These are phyloP conservation scores for Claviceps spartinae DNA, from an alignment of 2,329 filamentous ascomycete species.

Conservation along the genomic window DNA sequence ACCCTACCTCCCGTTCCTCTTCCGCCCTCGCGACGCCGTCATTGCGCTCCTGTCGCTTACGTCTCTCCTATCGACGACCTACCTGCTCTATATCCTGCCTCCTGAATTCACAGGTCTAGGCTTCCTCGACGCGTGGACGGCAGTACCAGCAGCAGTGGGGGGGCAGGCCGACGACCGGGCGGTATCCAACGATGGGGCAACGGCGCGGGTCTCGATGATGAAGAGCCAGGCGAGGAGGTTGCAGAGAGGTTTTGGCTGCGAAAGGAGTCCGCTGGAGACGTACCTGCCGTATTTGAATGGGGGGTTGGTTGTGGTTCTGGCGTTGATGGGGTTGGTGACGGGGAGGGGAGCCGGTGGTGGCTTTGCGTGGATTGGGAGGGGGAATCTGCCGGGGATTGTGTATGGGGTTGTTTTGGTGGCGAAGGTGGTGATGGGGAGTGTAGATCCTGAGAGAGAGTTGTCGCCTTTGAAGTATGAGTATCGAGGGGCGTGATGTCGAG, in stretches of 20 bases:
- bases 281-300: constrained; percentile 49
- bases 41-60: constrained; percentile 45
- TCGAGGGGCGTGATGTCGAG: constrained; percentile 43
- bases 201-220: neutral
- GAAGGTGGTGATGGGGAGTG: constrained; percentile 51
- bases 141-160: constrained; percentile 3
- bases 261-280: constrained; percentile 35
- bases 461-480: constrained; percentile 48
- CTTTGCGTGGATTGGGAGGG: constrained; percentile 29
- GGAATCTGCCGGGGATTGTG: constrained; percentile 41
- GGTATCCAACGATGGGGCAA: neutral
- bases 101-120: constrained; percentile 40
- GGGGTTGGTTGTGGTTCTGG: constrained; percentile 39
- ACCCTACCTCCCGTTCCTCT: constrained; percentile 33
- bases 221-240: constrained; percentile 6
- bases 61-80: constrained; percentile 49
- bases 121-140: constrained; percentile 31
- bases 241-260: constrained; percentile 6
- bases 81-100: constrained; percentile 43
- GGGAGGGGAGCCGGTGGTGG: constrained; percentile 17
- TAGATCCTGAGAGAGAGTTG: constrained; percentile 55
- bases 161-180: constrained; percentile 4
- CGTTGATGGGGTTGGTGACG: constrained; percentile 29
- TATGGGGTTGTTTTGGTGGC: constrained; percentile 47
- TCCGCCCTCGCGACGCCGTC: constrained; percentile 22